A percentile compares a stretch with the other conserved stretches of the same genome.
phyloP scores from a whole-genome alignment of 75 land plant species.

The Ceratopteris richardii region DNA sequence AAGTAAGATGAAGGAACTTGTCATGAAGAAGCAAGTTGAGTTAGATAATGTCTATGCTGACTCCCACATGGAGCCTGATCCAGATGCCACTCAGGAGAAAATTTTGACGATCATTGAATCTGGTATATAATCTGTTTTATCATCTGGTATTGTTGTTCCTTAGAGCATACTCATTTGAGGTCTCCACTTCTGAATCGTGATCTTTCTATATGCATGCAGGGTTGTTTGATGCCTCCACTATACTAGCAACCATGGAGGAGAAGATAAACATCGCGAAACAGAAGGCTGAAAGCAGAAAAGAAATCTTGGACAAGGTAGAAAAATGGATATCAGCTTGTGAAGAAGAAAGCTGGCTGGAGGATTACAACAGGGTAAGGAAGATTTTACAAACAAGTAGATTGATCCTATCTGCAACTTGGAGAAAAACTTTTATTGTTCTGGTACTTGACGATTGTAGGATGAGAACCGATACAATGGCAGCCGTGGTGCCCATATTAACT shows the following conservation, averaged over 20 bases:
- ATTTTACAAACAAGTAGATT: neutral
- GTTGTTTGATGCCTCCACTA: constrained; percentile 53
- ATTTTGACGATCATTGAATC: neutral
- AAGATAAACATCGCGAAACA: constrained; percentile 57
- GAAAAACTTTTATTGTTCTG: no score
- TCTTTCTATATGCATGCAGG: constrained; percentile 17
- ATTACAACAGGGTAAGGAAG: constrained; percentile 64
- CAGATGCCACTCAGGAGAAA: neutral
- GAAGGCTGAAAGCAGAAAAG: constrained; percentile 49
- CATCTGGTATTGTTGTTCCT: no score
- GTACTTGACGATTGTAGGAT: constrained; percentile 53
- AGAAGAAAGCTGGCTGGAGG: constrained; percentile 83
- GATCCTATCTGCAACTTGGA: no score
- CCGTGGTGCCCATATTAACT: constrained; percentile 56
- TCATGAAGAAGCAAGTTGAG: constrained; percentile 5
- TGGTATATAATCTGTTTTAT: neutral
- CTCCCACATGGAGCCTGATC: constrained; percentile 5
- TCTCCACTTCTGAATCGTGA: no score
- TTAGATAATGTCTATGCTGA: constrained; percentile 1
- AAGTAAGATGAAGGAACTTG: constrained; percentile 4
- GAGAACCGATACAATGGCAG: constrained; percentile 60
- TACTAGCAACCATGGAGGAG: constrained; percentile 46
- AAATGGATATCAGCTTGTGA: constrained; percentile 76
- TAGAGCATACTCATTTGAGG: no score
- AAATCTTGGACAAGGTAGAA: constrained; percentile 65